Percentiles rank a stretch among this genome's conserved stretches.
phyloP scores from a whole-genome alignment of 1,284 basidiomycete species.

The Cutaneotrichosporon cutaneum region DNA sequence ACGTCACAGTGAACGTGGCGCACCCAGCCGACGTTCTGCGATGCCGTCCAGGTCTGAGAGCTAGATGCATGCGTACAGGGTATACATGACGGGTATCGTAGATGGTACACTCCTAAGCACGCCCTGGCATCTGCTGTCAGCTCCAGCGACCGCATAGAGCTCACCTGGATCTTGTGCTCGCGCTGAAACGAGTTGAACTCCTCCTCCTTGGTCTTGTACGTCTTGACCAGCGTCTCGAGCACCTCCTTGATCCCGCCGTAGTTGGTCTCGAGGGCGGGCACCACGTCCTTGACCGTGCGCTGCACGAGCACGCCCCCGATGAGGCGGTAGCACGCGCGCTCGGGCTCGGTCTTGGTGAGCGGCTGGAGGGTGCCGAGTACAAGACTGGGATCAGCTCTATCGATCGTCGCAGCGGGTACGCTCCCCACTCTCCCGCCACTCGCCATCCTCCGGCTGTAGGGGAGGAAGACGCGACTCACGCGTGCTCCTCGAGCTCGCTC shows the following conservation, averaged over 20 bases:
- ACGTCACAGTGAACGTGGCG: too few species aligned
- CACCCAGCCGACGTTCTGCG: background rate
- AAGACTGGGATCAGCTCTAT: conserved; percentile 59
- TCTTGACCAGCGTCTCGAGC: conserved; percentile 69
- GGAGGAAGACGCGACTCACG: conserved; percentile 42
- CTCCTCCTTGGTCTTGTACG: conserved; percentile 82
- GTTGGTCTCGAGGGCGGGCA: conserved; percentile 83
- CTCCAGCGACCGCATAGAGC: conserved; percentile 5
- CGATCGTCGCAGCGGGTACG: too few species aligned
- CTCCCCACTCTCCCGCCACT: background rate
- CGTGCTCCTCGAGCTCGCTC: conserved; percentile 85
- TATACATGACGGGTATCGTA: conserved; percentile 24
- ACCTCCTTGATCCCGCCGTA: conserved; percentile 81
- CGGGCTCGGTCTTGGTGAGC: conserved; percentile 71
- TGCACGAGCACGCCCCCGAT: conserved; percentile 96
- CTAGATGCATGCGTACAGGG: conserved; percentile 11
- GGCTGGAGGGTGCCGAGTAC: conserved; percentile 80
- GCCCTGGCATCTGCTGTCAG: conserved; percentile 20
- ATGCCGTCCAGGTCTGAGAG: background rate
- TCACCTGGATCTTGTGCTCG: conserved; percentile 71
- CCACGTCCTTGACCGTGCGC: conserved; percentile 91
- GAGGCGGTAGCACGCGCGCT: conserved; percentile 92
- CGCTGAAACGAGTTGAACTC: conserved; percentile 79
- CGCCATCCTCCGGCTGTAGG: too few species aligned
- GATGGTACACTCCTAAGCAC: conserved; percentile 7